Evolutionary conservation across 2,329 filamentous ascomycete species (phyloP).

Genomic region (Fusarium succisae): DNA sequence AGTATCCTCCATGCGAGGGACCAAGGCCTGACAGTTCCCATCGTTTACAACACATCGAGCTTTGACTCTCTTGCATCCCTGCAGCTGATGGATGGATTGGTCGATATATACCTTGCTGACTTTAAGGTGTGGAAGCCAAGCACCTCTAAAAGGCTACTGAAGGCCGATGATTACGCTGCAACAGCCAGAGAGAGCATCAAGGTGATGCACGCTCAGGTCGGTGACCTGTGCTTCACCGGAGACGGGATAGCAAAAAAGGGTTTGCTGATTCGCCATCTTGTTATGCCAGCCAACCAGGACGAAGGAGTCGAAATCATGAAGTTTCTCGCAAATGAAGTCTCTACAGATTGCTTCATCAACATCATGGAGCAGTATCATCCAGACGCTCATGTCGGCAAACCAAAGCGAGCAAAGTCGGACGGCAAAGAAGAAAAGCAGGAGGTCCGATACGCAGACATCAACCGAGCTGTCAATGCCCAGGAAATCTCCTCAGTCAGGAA

Average conservation of each 20-base stretch:
- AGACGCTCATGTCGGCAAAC: slow-evolving; percentile 82
- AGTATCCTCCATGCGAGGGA: slow-evolving; percentile 78
- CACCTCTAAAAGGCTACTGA: slow-evolving; percentile 76
- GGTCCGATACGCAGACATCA: slow-evolving; percentile 79
- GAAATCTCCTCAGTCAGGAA: slow-evolving; percentile 73
- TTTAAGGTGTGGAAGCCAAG: slow-evolving; percentile 81
- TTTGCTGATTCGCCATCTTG: slow-evolving; percentile 79
- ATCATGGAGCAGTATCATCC: slow-evolving; percentile 92
- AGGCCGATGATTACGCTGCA: slow-evolving; percentile 78
- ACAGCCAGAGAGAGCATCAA: slow-evolving; percentile 80
- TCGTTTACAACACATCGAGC: slow-evolving; percentile 86
- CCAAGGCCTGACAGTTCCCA: slow-evolving; percentile 74
- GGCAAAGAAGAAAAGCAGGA: slow-evolving; percentile 56
- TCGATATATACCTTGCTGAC: slow-evolving; percentile 89
- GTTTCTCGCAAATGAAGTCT: slow-evolving; percentile 79
- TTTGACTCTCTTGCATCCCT: slow-evolving; percentile 81
- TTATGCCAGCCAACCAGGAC: slow-evolving; percentile 83
- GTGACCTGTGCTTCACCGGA: slow-evolving; percentile 81
- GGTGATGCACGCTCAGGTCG: slow-evolving; percentile 83
- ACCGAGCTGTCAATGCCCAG: slow-evolving; percentile 65
- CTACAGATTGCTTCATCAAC: slow-evolving; percentile 80
- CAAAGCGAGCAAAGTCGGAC: slow-evolving; percentile 48
- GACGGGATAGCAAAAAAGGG: slow-evolving; percentile 85
- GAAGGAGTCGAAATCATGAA: slow-evolving; percentile 79
- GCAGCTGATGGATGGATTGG: slow-evolving; percentile 77